Percentiles rank a stretch among this genome's conserved stretches.
These are phyloP conservation scores for Solanum bulbocastanum DNA, from an alignment of 257 asterid species.

Conservation along the genomic window DNA sequence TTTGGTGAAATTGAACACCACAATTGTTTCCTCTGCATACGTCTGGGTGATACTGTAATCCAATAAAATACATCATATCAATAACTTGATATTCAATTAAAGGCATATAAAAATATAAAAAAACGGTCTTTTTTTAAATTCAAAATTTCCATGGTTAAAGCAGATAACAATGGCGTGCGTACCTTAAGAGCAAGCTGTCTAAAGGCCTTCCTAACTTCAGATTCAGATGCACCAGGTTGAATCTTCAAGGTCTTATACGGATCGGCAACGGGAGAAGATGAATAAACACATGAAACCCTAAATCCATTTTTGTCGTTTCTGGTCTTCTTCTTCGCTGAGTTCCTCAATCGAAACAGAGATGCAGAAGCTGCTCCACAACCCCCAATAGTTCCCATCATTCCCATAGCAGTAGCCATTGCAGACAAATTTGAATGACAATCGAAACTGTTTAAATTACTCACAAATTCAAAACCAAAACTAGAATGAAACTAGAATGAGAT, in stretches of 20 bases:
- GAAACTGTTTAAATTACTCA: neutral
- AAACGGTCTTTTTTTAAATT: neutral
- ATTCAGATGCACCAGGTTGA: slow-evolving; percentile 65
- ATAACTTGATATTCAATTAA: neutral
- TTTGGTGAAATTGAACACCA: slow-evolving; percentile 50
- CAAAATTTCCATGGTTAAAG: neutral
- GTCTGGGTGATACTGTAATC: slow-evolving; percentile 89
- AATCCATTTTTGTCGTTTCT: slow-evolving; percentile 15
- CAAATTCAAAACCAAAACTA: neutral
- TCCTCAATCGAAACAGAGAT: slow-evolving; percentile 32
- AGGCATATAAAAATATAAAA: neutral
- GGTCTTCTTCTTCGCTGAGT: slow-evolving; percentile 3
- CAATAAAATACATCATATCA: neutral
- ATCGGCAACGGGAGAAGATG: slow-evolving; percentile 38
- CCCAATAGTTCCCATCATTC: slow-evolving; percentile 14
- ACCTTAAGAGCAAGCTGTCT: slow-evolving; percentile 88
- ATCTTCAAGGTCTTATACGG: slow-evolving; percentile 73
- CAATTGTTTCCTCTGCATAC: slow-evolving; percentile 71
- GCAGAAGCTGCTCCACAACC: slow-evolving; percentile 38
- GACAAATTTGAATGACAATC: neutral
- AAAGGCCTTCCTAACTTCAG: slow-evolving; percentile 83
- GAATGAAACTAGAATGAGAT: neutral
- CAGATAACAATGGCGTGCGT: neutral
- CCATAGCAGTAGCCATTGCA: slow-evolving; percentile 41
- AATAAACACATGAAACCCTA: slow-evolving; percentile 43